Conservation (phyloP, 2,329 filamentous ascomycete genomes). For the Microsporum audouinii region DNA sequence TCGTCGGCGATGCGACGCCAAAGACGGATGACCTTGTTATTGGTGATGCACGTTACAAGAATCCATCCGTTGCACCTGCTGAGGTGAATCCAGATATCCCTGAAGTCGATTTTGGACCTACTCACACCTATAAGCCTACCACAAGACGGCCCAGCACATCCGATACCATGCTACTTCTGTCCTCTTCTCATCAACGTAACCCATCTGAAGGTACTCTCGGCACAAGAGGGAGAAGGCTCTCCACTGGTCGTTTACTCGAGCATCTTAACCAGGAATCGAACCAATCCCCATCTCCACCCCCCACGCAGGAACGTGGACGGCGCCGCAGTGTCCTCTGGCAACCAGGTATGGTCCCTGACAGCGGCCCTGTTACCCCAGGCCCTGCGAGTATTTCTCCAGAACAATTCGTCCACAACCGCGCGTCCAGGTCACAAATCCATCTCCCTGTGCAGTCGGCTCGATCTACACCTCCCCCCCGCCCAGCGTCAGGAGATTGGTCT, state of each 20-base stretch:
- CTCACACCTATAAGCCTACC: constrained; percentile 54
- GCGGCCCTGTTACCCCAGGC: constrained; percentile 1
- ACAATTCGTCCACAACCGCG: constrained; percentile 70
- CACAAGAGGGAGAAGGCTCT: constrained; percentile 13
- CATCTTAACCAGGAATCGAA: constrained; percentile 19
- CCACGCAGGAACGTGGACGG: constrained; percentile 38
- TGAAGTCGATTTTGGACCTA: constrained; percentile 74
- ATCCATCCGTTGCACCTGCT: constrained; percentile 23
- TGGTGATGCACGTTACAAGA: constrained; percentile 37
- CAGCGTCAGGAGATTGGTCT: constrained; percentile 31
- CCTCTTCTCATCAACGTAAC: constrained; percentile 21
- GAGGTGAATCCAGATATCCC: constrained; percentile 49
- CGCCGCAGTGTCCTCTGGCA: constrained; percentile 68
- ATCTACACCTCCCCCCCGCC: constrained; percentile 28
- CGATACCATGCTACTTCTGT: constrained; percentile 37
- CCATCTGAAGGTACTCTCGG: constrained; percentile 26
- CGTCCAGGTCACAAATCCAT: constrained; percentile 38
- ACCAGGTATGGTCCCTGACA: constrained; percentile 45
- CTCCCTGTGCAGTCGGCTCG: constrained; percentile 48
- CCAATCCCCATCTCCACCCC: constrained; percentile 15
- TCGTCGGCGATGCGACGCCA: constrained; percentile 50
- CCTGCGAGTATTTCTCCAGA: constrained; percentile 55
- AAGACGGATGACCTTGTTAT: constrained; percentile 36
- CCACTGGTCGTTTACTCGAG: constrained; percentile 9
- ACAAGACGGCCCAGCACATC: constrained; percentile 46